Conservation (phyloP, 2,329 filamentous ascomycete species). For the Claviceps quebecensis region DNA sequence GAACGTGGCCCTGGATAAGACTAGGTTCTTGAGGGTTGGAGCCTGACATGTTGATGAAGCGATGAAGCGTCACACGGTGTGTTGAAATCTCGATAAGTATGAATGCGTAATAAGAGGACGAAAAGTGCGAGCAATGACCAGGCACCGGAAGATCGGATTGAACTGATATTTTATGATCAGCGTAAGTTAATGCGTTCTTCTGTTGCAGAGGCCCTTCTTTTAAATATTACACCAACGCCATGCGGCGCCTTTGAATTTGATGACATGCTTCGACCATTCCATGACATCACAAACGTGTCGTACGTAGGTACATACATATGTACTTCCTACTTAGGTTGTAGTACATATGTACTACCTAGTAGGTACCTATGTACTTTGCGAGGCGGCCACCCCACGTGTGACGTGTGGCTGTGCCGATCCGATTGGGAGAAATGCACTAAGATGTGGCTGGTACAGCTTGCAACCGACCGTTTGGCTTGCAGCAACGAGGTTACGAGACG, state of each 20-base stretch:
- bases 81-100: neutral
- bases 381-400: neutral
- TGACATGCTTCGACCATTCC: slow-evolving; percentile 8
- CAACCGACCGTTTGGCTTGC: too few species aligned
- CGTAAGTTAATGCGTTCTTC: too few species aligned
- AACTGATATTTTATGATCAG: too few species aligned
- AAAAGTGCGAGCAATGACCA: neutral
- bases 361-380: neutral
- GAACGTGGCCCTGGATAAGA: slow-evolving; percentile 48
- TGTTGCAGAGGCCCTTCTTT: too few species aligned
- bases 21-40: slow-evolving; percentile 30
- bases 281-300: slow-evolving; percentile 3
- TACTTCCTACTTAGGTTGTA: too few species aligned
- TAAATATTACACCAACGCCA: too few species aligned
- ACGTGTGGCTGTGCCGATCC: neutral
- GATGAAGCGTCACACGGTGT: neutral
- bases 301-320: too few species aligned
- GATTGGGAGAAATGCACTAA: too few species aligned
- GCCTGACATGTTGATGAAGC: slow-evolving; percentile 1
- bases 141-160: neutral
- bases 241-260: neutral
- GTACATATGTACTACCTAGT: too few species aligned
- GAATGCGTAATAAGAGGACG: neutral
- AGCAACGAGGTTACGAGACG: slow-evolving; percentile 3
- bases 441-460: too few species aligned